A percentile compares a stretch with the other conserved stretches of the same genome.
These are phyloP conservation scores for Aureobasidium sp. DNA, from an alignment of 2,329 filamentous ascomycete species.

Conservation along the genomic window DNA sequence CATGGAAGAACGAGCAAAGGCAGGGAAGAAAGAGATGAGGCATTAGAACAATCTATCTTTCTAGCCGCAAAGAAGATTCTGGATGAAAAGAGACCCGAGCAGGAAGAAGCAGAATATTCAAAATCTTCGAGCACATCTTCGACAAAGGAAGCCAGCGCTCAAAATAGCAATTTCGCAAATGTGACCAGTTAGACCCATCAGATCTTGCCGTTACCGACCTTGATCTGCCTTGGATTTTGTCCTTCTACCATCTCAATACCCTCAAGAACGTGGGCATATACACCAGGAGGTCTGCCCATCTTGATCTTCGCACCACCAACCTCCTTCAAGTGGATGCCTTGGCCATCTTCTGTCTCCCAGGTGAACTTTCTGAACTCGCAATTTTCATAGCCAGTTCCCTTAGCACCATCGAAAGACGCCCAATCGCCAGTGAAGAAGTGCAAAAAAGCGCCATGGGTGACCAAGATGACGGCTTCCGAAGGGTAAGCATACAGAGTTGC, in stretches of 20 bases:
- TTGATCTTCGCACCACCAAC: constrained; percentile 13
- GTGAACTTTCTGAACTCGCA: constrained; percentile 13
- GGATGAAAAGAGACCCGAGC: not conserved
- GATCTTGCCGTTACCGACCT: not conserved
- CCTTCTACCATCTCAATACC: constrained; percentile 8
- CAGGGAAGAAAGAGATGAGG: not conserved
- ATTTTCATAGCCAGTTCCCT: constrained; percentile 13
- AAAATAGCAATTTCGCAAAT: not conserved
- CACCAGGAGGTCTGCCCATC: constrained; percentile 10
- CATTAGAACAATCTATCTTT: not conserved
- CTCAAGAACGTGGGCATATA: constrained; percentile 4
- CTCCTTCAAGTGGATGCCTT: not conserved
- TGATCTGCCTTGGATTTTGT: not conserved
- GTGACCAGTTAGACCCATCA: not conserved
- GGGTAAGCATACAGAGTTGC: constrained; percentile 14
- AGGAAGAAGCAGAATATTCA: not conserved
- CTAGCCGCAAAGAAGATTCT: not conserved
- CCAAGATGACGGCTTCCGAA: constrained; percentile 16
- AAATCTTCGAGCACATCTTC: too few species aligned
- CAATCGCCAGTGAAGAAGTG: constrained; percentile 19
- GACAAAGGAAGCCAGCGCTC: not conserved
- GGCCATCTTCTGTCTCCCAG: not conserved
- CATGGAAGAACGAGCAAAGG: not conserved
- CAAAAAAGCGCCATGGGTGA: constrained; percentile 19
- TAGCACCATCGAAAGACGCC: constrained; percentile 13